Evolutionary conservation across 1,139 yeast species (phyloP).

Genomic region (Geotrichum aggregatum): DNA sequence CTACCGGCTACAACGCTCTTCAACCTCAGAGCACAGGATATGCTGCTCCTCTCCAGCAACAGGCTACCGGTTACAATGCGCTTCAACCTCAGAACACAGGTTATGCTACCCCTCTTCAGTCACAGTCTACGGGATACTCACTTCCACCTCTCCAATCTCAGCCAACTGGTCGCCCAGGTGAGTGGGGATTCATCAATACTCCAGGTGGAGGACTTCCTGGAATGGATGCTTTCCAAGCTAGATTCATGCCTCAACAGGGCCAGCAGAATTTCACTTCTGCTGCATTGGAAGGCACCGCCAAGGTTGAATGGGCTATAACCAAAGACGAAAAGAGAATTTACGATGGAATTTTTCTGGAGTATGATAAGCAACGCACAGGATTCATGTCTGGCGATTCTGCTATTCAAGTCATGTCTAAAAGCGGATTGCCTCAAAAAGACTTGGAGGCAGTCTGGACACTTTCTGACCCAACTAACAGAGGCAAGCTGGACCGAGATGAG

Average conservation of each 20-base stretch:
- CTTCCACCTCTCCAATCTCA: conserved; percentile 38
- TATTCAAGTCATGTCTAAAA: conserved; percentile 80
- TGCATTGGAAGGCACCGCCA: conserved; percentile 36
- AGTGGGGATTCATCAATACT: conserved; percentile 74
- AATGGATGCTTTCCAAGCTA: conserved; percentile 65
- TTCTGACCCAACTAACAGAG: conserved; percentile 85
- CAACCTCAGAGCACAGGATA: conserved; percentile 35
- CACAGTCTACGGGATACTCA: conserved; percentile 41
- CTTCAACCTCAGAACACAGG: conserved; percentile 41
- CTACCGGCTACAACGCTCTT: conserved; percentile 19
- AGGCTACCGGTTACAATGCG: conserved; percentile 39
- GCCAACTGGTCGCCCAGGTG: conserved; percentile 70
- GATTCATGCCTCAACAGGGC: conserved; percentile 64
- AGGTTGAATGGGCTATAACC: conserved; percentile 69
- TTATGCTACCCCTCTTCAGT: conserved; percentile 30
- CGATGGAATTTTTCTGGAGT: conserved; percentile 82
- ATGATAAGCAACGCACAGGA: conserved; percentile 72
- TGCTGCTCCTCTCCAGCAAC: conserved; percentile 41
- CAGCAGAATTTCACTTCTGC: conserved; percentile 39
- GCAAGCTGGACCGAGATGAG: conserved; percentile 75
- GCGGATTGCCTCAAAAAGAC: conserved; percentile 81
- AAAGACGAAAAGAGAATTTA: conserved; percentile 82
- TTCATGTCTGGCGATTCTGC: conserved; percentile 79
- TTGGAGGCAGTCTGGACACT: conserved; percentile 90
- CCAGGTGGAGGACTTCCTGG: conserved; percentile 80